Evolutionary conservation across 495 filamentous ascomycete genomes (phyloP), one percentile per base, ranked within the genome.

Genomic region (Penicillium egyptiacum): DNA sequence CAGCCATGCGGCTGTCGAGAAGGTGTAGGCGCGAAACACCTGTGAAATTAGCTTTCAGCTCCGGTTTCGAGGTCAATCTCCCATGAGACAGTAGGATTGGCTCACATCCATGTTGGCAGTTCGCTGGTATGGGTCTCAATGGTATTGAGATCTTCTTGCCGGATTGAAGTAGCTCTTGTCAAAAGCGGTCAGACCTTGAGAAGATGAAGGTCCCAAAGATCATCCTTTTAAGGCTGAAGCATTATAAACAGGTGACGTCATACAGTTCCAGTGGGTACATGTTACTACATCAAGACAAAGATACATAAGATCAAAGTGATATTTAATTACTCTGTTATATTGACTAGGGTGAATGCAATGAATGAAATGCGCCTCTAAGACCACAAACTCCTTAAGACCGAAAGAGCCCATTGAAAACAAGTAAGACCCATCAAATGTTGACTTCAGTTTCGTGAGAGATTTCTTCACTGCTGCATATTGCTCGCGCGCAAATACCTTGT

Each of bases 1-100:
- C 45, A 90, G 79, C 88, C 87, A 91, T 59, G 73, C 81, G 7
- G 84, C 75, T 22, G 87, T 86, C 20, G 80, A 77, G 68, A 86
- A 86, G 50, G 79, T 85, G 74, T 90, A 90, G 17, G 73, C 64
- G 59, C 85, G 82, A 67, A 88, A 85, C 58, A 85, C 83, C 84
- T 89, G 28, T 53, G n/a, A 8, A n/a, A 12, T 14, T 14, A 20
- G 17, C 37, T 23, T 33, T 55, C 28, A 47, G 53, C 42, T 39
- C 30, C 17, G 4, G 39, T 43, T 43, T 43, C 26, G 14, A 42
- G 9, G 37, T 4, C n/a, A 31, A 17, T 25, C n/a, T 12, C 22
- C 10, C 17, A 33, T 14, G 25, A 30, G 42, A 4, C 16, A 22
- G 23, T 17, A 12, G 5, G 16, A 19, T 40, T 16, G 14, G 37